Base-by-base conservation (phyloP, 306 rosid species). In the Trichosanthes truncata region DNA sequence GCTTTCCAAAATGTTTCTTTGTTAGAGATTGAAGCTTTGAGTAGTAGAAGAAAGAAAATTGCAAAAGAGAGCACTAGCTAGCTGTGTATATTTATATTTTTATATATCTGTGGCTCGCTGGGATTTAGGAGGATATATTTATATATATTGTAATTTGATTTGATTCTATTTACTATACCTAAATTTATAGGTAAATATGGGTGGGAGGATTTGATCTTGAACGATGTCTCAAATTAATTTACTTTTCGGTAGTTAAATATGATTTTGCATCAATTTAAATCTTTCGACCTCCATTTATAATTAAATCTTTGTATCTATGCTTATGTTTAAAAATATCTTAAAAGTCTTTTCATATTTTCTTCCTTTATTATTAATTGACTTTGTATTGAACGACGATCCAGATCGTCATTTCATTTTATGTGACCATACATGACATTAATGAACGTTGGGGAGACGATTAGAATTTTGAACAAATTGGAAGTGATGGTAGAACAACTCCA, bases 401-500 rank as follows among this genome's bases (percentile, higher is more conserved):
- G 4, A 35, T 65, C 8, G 23, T 53, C 46, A 31, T 65, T 17
- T 66, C 49, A 21, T 20, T 41, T 6, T 41, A 41, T 21, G 52
- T 11, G 29, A 68, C 38, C 20, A 63, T 33, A 20, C 0, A 4
- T 67, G 31, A n/a, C 48, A 10, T 72, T 72, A 55, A 23, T 7
- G 38, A 46, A 46, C 6, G 20, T 9, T 38, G 49, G 15, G 29
- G 43, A 35, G 29, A 38, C 10, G 52, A 29, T 45, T 43, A 48
- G 45, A 51, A 49, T 51, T 74, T 31, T 18, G 78, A 74, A 74
- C 2, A 18, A 74, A 74, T 29, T 4, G 15, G 9, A 51, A 51
- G 57, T 33, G 78, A 74, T 17, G 29, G 78, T 74, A 33, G 78
- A 74, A 74, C 63, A 74, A 74, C 78, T 63, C 41, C 29, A 51